Evolutionary conservation across 2,329 filamentous ascomycete genomes (phyloP).

Genomic region (Exophiala aquamarina): DNA sequence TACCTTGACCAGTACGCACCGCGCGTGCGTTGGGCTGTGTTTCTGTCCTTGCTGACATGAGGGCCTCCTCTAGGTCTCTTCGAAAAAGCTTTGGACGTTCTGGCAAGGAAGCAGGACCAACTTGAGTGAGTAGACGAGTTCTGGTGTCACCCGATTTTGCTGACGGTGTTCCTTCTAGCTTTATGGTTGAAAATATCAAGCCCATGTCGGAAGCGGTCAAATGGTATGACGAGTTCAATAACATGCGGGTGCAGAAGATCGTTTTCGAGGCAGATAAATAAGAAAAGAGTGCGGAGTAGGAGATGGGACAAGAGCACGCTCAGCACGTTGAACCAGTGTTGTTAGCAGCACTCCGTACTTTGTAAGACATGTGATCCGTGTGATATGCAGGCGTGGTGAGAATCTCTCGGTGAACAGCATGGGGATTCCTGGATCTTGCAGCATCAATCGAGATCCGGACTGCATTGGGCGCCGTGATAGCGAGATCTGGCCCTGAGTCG

Average conservation of each 20-base stretch:
- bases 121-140: conserved; percentile 56
- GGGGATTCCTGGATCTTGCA: background rate
- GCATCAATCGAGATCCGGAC: conserved; percentile 1
- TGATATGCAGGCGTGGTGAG: background rate
- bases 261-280: conserved; percentile 57
- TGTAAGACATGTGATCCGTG: too few relatives aligned
- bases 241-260: conserved; percentile 73
- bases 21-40: background rate
- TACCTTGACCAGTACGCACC: too few relatives aligned
- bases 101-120: conserved; percentile 66
- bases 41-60: background rate
- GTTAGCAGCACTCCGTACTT: too few relatives aligned
- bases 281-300: too few relatives aligned
- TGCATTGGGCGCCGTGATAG: background rate
- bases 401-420: conserved; percentile 1
- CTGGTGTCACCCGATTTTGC: conserved; percentile 8
- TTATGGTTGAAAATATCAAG: conserved; percentile 77
- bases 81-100: conserved; percentile 61
- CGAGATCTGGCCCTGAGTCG: too few relatives aligned
- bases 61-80: conserved; percentile 58
- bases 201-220: conserved; percentile 65
- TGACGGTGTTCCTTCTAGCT: conserved; percentile 50
- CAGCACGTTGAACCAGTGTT: too few relatives aligned
- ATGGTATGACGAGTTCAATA: conserved; percentile 70
- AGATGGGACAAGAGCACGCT: too few relatives aligned